Evolutionary conservation across 768 basidiomycete genomes (phyloP).

Genomic region (Termitomyces sp.): DNA sequence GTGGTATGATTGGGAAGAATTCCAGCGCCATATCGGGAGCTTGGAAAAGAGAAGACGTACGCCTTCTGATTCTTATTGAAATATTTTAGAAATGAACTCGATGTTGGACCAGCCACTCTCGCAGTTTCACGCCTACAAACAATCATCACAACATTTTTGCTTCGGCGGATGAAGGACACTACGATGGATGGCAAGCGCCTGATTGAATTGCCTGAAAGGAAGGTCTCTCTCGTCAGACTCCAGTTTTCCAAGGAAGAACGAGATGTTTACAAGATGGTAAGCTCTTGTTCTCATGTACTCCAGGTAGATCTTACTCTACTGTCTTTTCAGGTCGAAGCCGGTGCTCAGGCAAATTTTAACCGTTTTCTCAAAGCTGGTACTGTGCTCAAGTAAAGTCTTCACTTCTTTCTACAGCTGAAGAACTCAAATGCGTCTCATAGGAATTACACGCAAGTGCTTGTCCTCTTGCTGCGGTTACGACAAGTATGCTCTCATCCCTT

Average conservation of each 20-base stretch:
- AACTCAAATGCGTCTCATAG: slow-evolving; percentile 17
- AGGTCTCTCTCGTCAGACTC: slow-evolving; percentile 42
- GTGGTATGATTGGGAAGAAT: slow-evolving; percentile 42
- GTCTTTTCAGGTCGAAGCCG: slow-evolving; percentile 40
- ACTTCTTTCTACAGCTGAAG: not conserved
- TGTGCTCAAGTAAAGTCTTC: slow-evolving; percentile 50
- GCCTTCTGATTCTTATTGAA: not conserved
- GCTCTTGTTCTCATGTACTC: not conserved
- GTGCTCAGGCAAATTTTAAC: slow-evolving; percentile 60
- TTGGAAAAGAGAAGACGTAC: slow-evolving; percentile 49
- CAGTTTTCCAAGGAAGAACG: slow-evolving; percentile 59
- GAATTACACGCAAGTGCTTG: slow-evolving; percentile 54
- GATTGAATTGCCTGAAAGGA: slow-evolving; percentile 60
- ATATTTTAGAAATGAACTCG: not conserved
- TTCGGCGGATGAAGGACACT: slow-evolving; percentile 62
- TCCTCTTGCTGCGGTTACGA: slow-evolving; percentile 48
- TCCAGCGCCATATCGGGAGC: slow-evolving; percentile 30
- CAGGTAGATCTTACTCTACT: not conserved
- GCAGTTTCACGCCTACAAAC: slow-evolving; percentile 58
- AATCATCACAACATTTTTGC: slow-evolving; percentile 45
- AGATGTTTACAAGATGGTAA: slow-evolving; percentile 55
- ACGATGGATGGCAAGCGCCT: slow-evolving; percentile 61
- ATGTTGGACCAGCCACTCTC: slow-evolving; percentile 32
- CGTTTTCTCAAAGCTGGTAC: slow-evolving; percentile 56
- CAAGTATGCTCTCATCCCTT: slow-evolving; percentile 68